Percentiles rank a stretch among this genome's conserved stretches.
Evolutionary conservation across 1,284 basidiomycete species (phyloP).

Genomic region (Heterobasidion occidentale): DNA sequence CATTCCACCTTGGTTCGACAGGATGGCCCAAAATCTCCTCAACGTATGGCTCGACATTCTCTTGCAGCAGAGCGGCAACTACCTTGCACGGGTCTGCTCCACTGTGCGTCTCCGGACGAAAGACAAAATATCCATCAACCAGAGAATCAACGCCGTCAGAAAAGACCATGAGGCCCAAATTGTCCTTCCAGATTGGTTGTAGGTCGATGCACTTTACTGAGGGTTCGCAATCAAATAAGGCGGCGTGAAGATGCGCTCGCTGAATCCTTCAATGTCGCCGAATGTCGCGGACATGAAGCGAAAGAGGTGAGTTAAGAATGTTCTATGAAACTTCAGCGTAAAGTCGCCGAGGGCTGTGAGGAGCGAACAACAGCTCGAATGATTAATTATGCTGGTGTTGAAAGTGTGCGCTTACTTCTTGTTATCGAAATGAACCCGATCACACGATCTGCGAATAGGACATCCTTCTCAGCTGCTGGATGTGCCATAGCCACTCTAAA

Average conservation of each 20-base stretch:
- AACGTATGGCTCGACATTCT: neutral
- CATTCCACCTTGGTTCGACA: neutral
- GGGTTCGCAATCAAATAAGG: neutral
- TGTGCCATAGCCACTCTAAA: neutral
- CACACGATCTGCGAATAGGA: neutral
- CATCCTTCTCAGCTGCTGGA: neutral
- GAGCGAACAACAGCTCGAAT: neutral
- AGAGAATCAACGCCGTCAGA: neutral
- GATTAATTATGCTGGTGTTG: neutral
- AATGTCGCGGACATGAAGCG: neutral
- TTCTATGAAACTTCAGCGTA: neutral
- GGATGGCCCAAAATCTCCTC: neutral
- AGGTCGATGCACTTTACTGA: neutral
- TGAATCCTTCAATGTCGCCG: neutral
- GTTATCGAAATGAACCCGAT: neutral
- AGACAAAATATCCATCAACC: neutral
- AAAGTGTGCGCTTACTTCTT: neutral
- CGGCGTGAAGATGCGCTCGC: neutral
- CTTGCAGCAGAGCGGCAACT: neutral
- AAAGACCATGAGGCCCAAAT: neutral
- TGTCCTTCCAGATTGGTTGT: neutral
- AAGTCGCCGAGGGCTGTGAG: neutral
- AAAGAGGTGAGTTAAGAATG: neutral
- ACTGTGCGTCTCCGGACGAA: neutral
- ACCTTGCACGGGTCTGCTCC: neutral